Conservation (phyloP, 441 rosid genomes). For the Croton setiger region DNA sequence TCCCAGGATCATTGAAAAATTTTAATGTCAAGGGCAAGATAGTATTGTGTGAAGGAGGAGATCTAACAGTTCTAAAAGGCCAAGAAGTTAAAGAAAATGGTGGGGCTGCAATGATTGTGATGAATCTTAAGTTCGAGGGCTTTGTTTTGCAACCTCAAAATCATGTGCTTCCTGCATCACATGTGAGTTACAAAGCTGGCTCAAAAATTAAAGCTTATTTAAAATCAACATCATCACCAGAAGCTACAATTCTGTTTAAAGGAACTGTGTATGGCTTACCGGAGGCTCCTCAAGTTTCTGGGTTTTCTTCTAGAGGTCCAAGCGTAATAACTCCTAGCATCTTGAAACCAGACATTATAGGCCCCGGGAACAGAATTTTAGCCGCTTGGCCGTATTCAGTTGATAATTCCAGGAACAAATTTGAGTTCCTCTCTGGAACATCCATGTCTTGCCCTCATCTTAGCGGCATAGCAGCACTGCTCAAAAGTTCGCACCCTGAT, state of each 20-base stretch:
- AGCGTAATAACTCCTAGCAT: constrained; percentile 34
- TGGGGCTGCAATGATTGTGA: not conserved
- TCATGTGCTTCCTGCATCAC: constrained; percentile 34
- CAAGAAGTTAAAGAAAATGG: not conserved
- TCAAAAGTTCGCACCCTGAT: constrained; percentile 59
- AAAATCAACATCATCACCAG: constrained; percentile 20
- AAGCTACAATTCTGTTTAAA: constrained; percentile 27
- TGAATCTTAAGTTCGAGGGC: not conserved
- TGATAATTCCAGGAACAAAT: constrained; percentile 31
- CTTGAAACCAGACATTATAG: constrained; percentile 44
- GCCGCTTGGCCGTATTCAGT: constrained; percentile 48
- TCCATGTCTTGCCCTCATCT: constrained; percentile 92
- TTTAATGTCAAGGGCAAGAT: constrained; percentile 14
- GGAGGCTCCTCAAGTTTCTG: constrained; percentile 21
- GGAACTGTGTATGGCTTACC: constrained; percentile 25
- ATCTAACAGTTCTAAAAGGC: not conserved
- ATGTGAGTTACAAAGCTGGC: constrained; percentile 22
- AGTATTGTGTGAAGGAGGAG: not conserved
- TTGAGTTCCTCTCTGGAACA: constrained; percentile 73
- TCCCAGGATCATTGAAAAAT: not conserved
- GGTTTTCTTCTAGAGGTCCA: constrained; percentile 47
- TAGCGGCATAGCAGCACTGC: constrained; percentile 72
- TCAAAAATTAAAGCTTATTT: constrained; percentile 24
- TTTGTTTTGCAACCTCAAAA: not conserved
- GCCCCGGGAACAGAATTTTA: constrained; percentile 38